Evolutionary conservation across 2,329 filamentous ascomycete genomes (phyloP), one percentile per base, ranked within the genome.

Genomic region (Aspergillus terreus): DNA sequence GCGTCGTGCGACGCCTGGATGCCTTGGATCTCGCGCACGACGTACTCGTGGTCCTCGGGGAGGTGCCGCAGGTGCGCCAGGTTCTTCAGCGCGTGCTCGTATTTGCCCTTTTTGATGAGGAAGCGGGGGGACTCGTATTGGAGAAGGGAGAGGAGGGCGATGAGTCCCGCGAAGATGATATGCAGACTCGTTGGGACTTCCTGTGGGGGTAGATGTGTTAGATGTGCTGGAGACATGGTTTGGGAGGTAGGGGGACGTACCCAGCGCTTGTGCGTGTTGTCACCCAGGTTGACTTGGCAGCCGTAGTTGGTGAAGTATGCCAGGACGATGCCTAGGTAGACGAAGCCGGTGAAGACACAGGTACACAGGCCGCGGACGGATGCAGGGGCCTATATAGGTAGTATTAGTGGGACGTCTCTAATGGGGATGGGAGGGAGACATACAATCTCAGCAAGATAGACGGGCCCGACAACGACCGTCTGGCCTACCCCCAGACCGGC

Each of bases 251-350:
- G 38, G 78, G 2, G 68, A 56, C n/a, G 77, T 72, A 4, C 84
- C 86, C 60, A 83, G 61, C 52, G 61, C 32, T 62, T 55, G 50
- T 69, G 65, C n/a, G 74, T 73, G 51, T 68, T 66, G 41, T 73
- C 64, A 15, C 76, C 75, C 57, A 73, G 76, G 61, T 82, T 75
- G 21, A 82, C 66, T 23, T 76, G 72, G n/a, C 74, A 76, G 12
- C 84, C 84, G 64, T 85, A 87, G 67, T 85, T 87, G 53, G 86
- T 82, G 62, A 90, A 92, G 72, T 91, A 92, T 7, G 86, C 87
- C 14, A 92, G 76, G 61, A 92, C 86, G 55, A 91, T 89, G 21
- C 87, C 88, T 48, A 88, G 70, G 63, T 92, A 92, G 19, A 92
- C 88, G 46, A 86, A 78, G 1, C 84, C 84, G 0, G 84, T 82